Evolutionary conservation across 2,329 filamentous ascomycete genomes (phyloP), one percentile per base, ranked within the genome.

Genomic region (Botrytis byssoidea): DNA sequence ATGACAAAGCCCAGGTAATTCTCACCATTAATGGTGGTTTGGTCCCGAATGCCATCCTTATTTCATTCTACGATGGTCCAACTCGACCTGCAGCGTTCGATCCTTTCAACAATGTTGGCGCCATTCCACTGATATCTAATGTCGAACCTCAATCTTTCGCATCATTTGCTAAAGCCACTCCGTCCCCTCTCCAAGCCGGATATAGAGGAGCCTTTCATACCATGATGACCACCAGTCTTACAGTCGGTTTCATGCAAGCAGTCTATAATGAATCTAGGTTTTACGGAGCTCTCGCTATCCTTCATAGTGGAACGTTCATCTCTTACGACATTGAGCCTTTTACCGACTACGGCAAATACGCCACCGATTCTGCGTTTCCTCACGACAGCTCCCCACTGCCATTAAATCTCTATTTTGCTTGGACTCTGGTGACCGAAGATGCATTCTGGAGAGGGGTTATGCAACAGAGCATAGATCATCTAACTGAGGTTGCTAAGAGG

Each of bases 261-360:
- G 71, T 77, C 71, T 2, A 60, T 35, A 73, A 73, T 8, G 71
- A 73, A 55, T 73, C 71, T 10, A 70, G n/a, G 16, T 72, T 59
- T 60, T 77, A 79, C n/a, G 78, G 78, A 44, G 6, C 73, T 55
- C 64, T 71, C 4, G 74, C 76, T 16, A 29, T 64, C 8, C 32
- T 75, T 1, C 77, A 79, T 59, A 60, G 71, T 22, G 81, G 77
- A 4, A 74, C 64, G 6, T 71, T 76, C 1, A 64, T 80, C 55
- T 79, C 76, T 32, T 81, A 77, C 35, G 79, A 81, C 18, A 75
- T 81, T 35, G 80, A 82, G 65, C 81, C 81, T 0, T 82, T 82
- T 60, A 73, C 75, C 10, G 48, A 76, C 1, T 82, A 81, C 65
- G 81, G 81, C 5, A 32, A 77, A 63, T 75, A 81, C 61, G 77